Evolutionary conservation across 2,329 filamentous ascomycete species (phyloP), one percentile per base, ranked within the genome.

Genomic region (Elsinoe fawcettii): DNA sequence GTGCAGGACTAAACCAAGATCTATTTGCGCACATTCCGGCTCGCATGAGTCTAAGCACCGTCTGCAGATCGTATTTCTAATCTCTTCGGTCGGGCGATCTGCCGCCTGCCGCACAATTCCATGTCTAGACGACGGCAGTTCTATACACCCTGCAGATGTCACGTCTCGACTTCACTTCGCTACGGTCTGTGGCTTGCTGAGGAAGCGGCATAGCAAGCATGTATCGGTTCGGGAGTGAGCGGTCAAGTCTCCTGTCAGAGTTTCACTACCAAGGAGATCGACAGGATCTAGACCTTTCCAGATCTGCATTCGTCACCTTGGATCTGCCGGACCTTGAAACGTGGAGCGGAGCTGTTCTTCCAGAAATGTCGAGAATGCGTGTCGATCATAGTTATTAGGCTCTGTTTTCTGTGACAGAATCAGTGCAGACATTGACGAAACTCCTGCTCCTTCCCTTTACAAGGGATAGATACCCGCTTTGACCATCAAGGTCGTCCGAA

Each of bases 311-410:
- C 23, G 16, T 55, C 37, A 25, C 34, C 20, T 34, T 30, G 36
- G 22, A 55, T 44, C 53, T 53, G 32, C 49, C 30, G 23, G 32
- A 53, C n/a, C 49, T 11, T 27, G 49, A 53, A 53, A 53, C 49
- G 32, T 53, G 49, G 46, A 34, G 46, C 46, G 46, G 27, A 46
- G 23, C 14, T 18, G 18, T 34, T 14, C 32, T 39, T 36, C 49
- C 49, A 53, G 49, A 53, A 53, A 53, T 37, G 49, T 18, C 16
- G 3, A 27, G 14, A 25, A 37, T 14, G 11, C 11, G 5, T 9
- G 49, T 37, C 49, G 49, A 53, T 53, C 49, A 53, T 20, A 5
- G 2, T 18, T 12, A 16, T 41, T 5, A 37, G 41, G 41, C 41
- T 16, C 41, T 12, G 16, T 16, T 16, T 5, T 12, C 41, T 23